Base-by-base conservation (phyloP, 2,329 filamentous ascomycete species). In the Aphanoascus verrucosus region DNA sequence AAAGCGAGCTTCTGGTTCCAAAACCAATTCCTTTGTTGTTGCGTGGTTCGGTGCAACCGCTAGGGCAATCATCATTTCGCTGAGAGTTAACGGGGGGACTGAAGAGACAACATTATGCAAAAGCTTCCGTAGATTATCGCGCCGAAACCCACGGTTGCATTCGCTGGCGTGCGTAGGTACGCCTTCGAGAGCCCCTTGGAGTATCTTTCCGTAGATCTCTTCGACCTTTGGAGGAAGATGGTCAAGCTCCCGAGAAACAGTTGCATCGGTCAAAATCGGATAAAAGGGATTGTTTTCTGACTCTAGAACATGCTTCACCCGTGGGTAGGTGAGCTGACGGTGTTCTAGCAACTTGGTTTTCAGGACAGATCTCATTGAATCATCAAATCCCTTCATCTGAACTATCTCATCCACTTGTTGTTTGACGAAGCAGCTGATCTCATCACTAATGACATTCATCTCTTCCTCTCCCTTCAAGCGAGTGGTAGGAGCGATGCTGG, bases 271-370 rank as follows among this genome's bases (percentile, higher is more conserved):
- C 38, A 54, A 37, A 14, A 55, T 53, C n/a, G n/a, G n/a, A n/a
- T n/a, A n/a, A n/a, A n/a, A n/a, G n/a, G n/a, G n/a, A n/a, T n/a
- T n/a, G 15, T 38, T 20, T 35, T 31, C 58, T 2, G 54, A 42
- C 5, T 63, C 43, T 1, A 73, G 57, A 0, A 59, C 67, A 0
- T 72, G 63, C 54, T 63, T 52, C 1, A 72, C 61, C 71, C 71
- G 73, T 0, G 73, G 63, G 55, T 73, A 74, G 1, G 69, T 74
- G 8, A 66, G 61, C 28, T 71, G 23, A 59, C 1, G 61, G 50
- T 47, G 64, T 60, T 14, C 47, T 2, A n/a, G 60, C 64, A 0
- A 74, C 62, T 3, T 61, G 49, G 3, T 64, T 49, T 59, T 48
- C n/a, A n/a, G n/a, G n/a, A n/a, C n/a, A n/a, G n/a, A n/a, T n/a